A percentile compares a stretch with the other conserved stretches of the same genome.
phyloP scores from a whole-genome alignment of 495 filamentous ascomycete species.

The Alectoria sarmentosa region DNA sequence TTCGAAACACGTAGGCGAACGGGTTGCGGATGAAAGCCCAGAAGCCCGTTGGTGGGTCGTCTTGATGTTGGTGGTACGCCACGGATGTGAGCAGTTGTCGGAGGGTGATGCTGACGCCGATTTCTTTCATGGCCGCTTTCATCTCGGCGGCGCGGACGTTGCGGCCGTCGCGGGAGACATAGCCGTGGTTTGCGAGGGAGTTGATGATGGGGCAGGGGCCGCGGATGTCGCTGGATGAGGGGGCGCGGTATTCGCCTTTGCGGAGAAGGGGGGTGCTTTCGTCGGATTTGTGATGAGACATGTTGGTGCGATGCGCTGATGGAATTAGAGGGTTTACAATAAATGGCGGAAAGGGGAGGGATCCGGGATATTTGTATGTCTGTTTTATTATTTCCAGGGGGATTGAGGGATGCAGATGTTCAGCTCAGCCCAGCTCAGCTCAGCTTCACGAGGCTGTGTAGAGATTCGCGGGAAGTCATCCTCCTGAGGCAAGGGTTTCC shows the following conservation, averaged over 20 bases:
- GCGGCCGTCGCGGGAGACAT: slow-evolving; percentile 22
- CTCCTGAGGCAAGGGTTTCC: too few relatives aligned
- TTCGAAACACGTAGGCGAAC: slow-evolving; percentile 23
- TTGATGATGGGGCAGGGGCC: slow-evolving; percentile 20
- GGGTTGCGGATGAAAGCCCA: slow-evolving; percentile 23
- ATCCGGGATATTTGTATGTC: too few relatives aligned
- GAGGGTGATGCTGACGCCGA: slow-evolving; percentile 18
- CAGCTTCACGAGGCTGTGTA: too few relatives aligned
- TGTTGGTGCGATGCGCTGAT: background rate
- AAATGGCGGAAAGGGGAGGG: too few relatives aligned
- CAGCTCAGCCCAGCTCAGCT: too few relatives aligned
- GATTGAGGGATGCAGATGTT: too few relatives aligned
- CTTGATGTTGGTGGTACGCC: slow-evolving; percentile 10
- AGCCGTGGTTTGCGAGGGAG: slow-evolving; percentile 26
- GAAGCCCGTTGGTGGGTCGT: slow-evolving; percentile 7
- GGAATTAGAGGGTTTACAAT: background rate
- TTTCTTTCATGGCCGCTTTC: slow-evolving; percentile 2
- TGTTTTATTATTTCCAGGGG: too few relatives aligned
- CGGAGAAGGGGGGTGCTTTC: background rate
- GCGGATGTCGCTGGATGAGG: slow-evolving; percentile 9
- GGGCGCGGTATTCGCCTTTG: slow-evolving; percentile 10
- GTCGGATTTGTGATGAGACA: background rate
- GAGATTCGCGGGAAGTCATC: too few relatives aligned
- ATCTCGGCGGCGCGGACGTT: slow-evolving; percentile 7
- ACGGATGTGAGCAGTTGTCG: slow-evolving; percentile 8